Evolutionary conservation across 192 early-diverging fungal species (phyloP).

Genomic region (Ambispora gerdemannii): DNA sequence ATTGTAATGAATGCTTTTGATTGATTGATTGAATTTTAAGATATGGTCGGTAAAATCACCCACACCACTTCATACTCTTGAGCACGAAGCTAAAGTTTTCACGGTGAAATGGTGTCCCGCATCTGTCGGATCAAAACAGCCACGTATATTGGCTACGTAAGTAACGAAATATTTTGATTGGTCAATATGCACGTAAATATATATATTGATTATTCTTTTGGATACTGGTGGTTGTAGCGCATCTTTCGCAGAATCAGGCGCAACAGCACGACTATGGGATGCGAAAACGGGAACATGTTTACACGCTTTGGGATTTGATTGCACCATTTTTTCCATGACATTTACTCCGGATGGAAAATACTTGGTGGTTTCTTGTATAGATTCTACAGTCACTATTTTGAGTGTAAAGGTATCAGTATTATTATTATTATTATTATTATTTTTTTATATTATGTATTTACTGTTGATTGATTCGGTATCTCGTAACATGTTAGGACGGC

Average conservation of each 20-base stretch:
- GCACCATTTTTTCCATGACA: slow-evolving; percentile 67
- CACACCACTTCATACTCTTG: slow-evolving; percentile 54
- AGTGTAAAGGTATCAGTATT: slow-evolving; percentile 45
- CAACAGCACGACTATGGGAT: slow-evolving; percentile 85
- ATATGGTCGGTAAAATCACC: slow-evolving; percentile 67
- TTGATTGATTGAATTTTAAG: background rate
- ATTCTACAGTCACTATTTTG: slow-evolving; percentile 79
- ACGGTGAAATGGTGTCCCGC: slow-evolving; percentile 81
- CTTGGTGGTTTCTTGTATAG: slow-evolving; percentile 75
- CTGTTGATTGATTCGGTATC: background rate
- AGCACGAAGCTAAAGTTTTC: slow-evolving; percentile 77
- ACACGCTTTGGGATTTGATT: slow-evolving; percentile 64
- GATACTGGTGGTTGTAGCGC: no score
- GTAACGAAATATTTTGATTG: background rate
- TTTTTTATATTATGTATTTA: background rate
- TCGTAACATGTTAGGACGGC: background rate
- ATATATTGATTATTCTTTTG: slow-evolving; percentile 55
- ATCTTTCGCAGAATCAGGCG: no score
- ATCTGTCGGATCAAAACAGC: slow-evolving; percentile 38
- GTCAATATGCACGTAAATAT: background rate
- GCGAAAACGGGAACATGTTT: slow-evolving; percentile 61
- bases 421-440: background rate
- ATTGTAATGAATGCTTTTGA: no score
- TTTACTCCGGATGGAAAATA: slow-evolving; percentile 75
- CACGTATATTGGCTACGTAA: slow-evolving; percentile 59